Evolutionary conservation across 2,329 filamentous ascomycete species (phyloP).

Genomic region (Cadophora gregata): DNA sequence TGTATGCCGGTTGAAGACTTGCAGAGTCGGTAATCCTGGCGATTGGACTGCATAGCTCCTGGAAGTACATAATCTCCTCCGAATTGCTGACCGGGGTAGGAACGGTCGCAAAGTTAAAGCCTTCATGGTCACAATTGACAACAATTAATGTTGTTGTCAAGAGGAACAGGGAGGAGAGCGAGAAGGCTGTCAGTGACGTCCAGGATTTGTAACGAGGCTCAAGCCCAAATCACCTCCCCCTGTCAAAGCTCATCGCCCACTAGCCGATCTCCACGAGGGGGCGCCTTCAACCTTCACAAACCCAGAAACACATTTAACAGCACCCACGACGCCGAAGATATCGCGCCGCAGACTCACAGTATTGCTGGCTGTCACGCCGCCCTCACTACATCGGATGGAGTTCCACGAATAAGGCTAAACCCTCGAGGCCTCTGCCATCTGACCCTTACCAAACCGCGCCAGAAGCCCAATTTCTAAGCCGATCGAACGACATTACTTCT

Average conservation of each 20-base stretch:
- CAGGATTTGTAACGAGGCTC: conserved; percentile 30
- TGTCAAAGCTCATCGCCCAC: conserved; percentile 21
- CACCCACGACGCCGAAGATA: conserved; percentile 23
- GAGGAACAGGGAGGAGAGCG: not conserved
- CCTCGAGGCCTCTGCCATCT: conserved; percentile 31
- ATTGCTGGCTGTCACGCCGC: conserved; percentile 37
- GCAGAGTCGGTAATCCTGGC: conserved; percentile 76
- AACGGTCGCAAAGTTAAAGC: conserved; percentile 35
- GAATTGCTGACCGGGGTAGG: conserved; percentile 31
- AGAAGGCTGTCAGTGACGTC: conserved; percentile 35
- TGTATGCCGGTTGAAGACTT: conserved; percentile 87
- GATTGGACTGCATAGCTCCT: conserved; percentile 79
- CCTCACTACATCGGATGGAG: conserved; percentile 36
- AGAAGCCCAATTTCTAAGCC: conserved; percentile 14
- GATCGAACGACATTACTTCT: not conserved
- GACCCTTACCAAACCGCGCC: conserved; percentile 17
- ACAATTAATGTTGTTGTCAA: conserved; percentile 10
- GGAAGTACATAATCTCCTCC: conserved; percentile 36
- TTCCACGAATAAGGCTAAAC: conserved; percentile 39
- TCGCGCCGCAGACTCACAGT: conserved; percentile 19
- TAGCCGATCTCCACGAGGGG: conserved; percentile 25
- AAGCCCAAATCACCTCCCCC: conserved; percentile 21
- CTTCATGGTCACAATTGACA: conserved; percentile 36
- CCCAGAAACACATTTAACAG: not conserved
- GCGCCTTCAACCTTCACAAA: conserved; percentile 7